Percentiles rank a stretch among this genome's conserved stretches.
These are phyloP conservation scores for Leccinum rimulosum DNA, from an alignment of 768 basidiomycete genomes.

Conservation along the genomic window DNA sequence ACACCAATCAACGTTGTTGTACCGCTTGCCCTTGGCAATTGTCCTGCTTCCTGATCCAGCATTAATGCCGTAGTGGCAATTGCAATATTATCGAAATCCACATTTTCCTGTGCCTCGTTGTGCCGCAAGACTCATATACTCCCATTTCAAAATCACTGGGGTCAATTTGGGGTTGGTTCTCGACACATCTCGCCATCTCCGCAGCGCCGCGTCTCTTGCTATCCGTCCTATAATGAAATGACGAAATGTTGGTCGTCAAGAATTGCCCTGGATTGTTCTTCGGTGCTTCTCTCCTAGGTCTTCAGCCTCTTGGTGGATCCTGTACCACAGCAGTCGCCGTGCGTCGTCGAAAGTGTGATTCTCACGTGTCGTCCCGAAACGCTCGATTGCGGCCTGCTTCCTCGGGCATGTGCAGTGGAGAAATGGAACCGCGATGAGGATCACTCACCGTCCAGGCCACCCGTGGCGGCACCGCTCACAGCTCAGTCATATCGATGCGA, in stretches of 20 bases:
- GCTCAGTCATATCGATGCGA: background rate
- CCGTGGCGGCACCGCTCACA: constrained; percentile 11
- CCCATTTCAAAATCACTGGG: constrained; percentile 14
- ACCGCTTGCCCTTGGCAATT: background rate
- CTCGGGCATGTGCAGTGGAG: constrained; percentile 7
- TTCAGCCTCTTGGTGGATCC: constrained; percentile 22
- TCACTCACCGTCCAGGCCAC: constrained; percentile 7
- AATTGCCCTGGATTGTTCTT: constrained; percentile 22
- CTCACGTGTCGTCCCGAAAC: constrained; percentile 14
- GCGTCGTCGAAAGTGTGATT: constrained; percentile 12
- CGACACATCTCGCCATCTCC: constrained; percentile 26
- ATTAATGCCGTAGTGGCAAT: constrained; percentile 14
- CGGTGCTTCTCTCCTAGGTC: constrained; percentile 26
- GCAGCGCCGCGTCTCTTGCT: constrained; percentile 16
- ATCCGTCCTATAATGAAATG: constrained; percentile 22
- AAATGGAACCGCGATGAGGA: constrained; percentile 21
- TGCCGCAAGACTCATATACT: background rate
- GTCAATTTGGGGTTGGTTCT: constrained; percentile 13
- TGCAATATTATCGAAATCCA: constrained; percentile 1
- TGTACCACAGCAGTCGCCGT: constrained; percentile 23
- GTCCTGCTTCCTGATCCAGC: constrained; percentile 13
- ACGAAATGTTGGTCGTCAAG: constrained; percentile 21
- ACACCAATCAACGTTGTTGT: background rate
- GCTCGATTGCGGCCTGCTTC: constrained; percentile 7
- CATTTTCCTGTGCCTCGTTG: constrained; percentile 14